phyloP scores from a whole-genome alignment of 257 asterid genomes.

The Solanum lignicaule region DNA sequence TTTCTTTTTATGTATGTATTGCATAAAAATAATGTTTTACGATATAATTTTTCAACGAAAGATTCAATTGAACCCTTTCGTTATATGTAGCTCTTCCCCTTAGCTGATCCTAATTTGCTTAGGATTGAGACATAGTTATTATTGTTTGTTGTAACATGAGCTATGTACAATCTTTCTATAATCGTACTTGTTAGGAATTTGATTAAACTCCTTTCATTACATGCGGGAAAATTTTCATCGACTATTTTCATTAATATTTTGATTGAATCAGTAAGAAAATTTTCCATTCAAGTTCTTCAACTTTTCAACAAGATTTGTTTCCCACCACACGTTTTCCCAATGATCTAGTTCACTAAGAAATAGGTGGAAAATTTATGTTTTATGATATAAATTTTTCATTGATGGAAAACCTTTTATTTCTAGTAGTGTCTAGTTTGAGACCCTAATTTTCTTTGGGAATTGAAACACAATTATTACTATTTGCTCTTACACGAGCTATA shows the following conservation, averaged over 20 bases:
- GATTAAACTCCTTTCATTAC: background rate
- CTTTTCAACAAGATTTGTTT: too few species aligned
- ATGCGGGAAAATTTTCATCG: accelerated
- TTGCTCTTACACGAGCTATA: background rate
- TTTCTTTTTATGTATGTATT: background rate
- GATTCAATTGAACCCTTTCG: background rate
- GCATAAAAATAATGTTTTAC: background rate
- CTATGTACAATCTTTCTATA: background rate
- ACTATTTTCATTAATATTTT: accelerated
- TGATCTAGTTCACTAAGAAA: background rate
- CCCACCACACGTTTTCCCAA: background rate
- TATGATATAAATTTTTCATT: too few species aligned
- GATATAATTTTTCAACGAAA: background rate
- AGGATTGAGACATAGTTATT: background rate
- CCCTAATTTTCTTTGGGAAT: background rate
- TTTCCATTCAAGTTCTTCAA: too few species aligned
- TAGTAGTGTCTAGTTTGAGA: background rate
- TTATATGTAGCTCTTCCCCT: background rate
- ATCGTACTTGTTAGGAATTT: background rate
- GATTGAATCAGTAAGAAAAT: too few species aligned
- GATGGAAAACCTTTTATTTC: background rate
- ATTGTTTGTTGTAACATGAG: background rate
- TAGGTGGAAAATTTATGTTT: background rate
- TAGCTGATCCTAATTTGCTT: background rate
- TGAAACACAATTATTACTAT: background rate